phyloP scores from a whole-genome alignment of 192 early-diverging fungal genomes.

The Obelidium mucronatum region DNA sequence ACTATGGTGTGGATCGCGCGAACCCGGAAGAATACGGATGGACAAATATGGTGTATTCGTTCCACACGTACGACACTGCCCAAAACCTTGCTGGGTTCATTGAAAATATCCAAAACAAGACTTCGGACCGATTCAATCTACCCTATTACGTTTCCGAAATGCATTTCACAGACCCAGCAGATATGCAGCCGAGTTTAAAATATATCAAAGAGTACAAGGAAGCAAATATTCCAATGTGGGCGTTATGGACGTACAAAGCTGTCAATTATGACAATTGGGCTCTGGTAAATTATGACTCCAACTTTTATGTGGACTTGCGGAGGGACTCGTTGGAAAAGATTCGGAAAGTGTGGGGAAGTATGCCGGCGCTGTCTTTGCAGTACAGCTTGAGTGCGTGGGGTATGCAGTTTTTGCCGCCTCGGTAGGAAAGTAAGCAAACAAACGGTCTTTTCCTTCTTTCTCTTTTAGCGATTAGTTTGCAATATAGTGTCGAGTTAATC shows the following conservation, averaged over 20 bases:
- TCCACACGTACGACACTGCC: constrained; percentile 10
- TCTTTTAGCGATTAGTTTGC: too few relatives aligned
- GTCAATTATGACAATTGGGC: not conserved
- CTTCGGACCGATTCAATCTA: not conserved
- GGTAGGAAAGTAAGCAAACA: too few relatives aligned
- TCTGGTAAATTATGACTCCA: constrained; percentile 2
- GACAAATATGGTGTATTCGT: constrained; percentile 15
- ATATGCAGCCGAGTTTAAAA: not conserved
- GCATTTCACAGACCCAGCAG: not conserved
- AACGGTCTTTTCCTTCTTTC: too few relatives aligned
- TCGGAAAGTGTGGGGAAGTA: not conserved
- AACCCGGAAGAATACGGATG: not conserved
- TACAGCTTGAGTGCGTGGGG: not conserved
- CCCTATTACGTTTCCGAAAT: constrained; percentile 16
- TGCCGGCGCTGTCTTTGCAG: not conserved
- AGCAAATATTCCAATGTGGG: not conserved
- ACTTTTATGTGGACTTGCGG: not conserved
- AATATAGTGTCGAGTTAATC: too few relatives aligned
- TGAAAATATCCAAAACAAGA: not conserved
- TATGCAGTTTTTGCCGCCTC: not conserved
- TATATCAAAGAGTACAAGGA: not conserved
- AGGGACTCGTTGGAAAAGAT: not conserved
- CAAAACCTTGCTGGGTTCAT: not conserved
- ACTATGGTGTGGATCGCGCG: not conserved
- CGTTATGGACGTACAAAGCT: constrained; percentile 10